phyloP scores from a whole-genome alignment of 2,329 filamentous ascomycete genomes.

The Cladosporium cucumerinum region DNA sequence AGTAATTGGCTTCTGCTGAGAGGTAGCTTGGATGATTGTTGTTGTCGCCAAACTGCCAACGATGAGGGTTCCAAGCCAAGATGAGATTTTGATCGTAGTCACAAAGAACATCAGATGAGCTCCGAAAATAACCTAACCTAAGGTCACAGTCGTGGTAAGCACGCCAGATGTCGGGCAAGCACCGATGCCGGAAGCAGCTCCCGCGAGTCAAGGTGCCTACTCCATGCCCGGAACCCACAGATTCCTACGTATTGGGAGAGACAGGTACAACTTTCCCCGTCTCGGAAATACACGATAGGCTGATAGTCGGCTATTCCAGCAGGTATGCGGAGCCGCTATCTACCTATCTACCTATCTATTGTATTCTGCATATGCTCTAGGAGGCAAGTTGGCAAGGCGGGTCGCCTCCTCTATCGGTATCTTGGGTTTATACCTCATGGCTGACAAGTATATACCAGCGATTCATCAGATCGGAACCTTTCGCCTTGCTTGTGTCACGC shows the following conservation, averaged over 20 bases:
- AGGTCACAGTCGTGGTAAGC: background rate
- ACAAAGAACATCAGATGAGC: background rate
- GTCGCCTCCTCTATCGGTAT: background rate
- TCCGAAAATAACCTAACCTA: background rate
- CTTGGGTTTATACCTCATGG: background rate
- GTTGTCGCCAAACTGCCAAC: background rate
- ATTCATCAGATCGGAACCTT: background rate
- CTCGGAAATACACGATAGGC: background rate
- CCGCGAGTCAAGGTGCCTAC: constrained; percentile 3
- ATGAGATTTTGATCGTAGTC: background rate
- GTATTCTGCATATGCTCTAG: background rate
- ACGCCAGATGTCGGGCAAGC: constrained; percentile 13
- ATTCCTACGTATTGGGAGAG: background rate
- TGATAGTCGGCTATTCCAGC: background rate
- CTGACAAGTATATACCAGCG: background rate
- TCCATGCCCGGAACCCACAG: background rate
- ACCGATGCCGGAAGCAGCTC: constrained; percentile 11
- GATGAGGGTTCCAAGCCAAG: background rate
- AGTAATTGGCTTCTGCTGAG: background rate
- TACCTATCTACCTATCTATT: background rate
- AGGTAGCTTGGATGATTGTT: background rate
- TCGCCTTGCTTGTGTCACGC: background rate
- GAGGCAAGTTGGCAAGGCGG: background rate
- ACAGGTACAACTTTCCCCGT: background rate
- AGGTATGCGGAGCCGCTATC: background rate